Evolutionary conservation across 768 basidiomycete genomes (phyloP), one percentile per base, ranked within the genome.

Genomic region (Russula compacta): DNA sequence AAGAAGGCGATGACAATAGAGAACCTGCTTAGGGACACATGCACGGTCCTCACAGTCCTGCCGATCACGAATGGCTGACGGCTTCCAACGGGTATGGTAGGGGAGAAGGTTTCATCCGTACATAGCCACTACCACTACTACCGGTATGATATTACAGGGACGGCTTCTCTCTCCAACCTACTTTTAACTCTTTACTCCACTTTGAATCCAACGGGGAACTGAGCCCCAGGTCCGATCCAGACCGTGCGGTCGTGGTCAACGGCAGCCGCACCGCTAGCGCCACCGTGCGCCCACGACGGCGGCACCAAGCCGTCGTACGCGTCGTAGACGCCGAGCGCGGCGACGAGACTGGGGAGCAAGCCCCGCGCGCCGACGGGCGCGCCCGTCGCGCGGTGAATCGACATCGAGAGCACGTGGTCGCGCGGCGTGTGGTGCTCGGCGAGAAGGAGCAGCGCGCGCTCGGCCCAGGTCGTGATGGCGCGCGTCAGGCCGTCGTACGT

Each of bases 261-360:
- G 8, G 9, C 4, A 3, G 46, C 24, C 24, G 24, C 24, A 29
- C 24, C 21, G 29, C 29, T 10, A 43, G 39, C 32, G 35, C 29
- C 6, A 35, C 53, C 46, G 36, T 35, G 47, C 11, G 44, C 52
- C 58, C 51, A 62, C 9, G 61, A 59, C 3, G 49, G 51, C 3
- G 56, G 61, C 24, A 47, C 40, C 17, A 59, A 19, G 14, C 51
- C 61, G n/a, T 51, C 40, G 38, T 53, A 58, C 17, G 61, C 36
- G n/a, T 47, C 43, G 8, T 39, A 39, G 4, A n/a, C 50, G 42
- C 43, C 8, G n/a, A 53, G 12, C 21, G 39, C 53, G 4, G 53
- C 15, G 6, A 42, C 39, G 2, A 60, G 35, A 29, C 40, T n/a
- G 53, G 42, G 58, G 7, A 55, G 29, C 15, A 35, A 40, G 11